Conservation (phyloP, 73 alveolate species). For the Paramecium tetraurelia region DNA sequence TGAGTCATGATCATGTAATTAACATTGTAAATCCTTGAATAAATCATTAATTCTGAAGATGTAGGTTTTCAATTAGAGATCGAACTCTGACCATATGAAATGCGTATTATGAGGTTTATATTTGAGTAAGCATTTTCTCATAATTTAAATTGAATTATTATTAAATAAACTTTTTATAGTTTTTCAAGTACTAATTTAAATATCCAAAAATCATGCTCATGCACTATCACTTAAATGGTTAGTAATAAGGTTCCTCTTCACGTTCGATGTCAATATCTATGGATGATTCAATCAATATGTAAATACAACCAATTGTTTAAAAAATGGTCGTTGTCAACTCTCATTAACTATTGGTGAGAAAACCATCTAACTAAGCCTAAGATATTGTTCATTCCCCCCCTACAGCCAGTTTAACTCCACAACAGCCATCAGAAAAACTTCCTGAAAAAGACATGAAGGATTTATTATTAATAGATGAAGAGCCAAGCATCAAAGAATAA, state of each 20-base stretch:
- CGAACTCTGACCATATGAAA: background rate
- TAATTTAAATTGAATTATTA: background rate
- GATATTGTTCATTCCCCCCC: background rate
- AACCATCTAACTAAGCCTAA: background rate
- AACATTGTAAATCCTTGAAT: background rate
- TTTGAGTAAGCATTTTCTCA: background rate
- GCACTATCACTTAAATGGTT: background rate
- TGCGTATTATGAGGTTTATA: background rate
- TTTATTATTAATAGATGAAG: constrained; percentile 18
- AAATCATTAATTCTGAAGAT: background rate
- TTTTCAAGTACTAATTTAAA: background rate
- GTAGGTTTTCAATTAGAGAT: background rate
- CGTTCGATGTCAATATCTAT: constrained; percentile 25
- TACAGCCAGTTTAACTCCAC: background rate
- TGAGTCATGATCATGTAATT: constrained; percentile 20
- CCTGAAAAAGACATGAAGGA: background rate
- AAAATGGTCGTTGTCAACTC: constrained; percentile 16
- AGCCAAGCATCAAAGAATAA: constrained; percentile 1
- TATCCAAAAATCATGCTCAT: background rate
- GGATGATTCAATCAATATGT: constrained; percentile 29
- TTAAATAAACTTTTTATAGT: background rate
- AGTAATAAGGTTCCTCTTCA: background rate
- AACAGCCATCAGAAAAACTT: background rate
- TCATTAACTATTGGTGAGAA: background rate
- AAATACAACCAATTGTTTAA: background rate